Conservation (phyloP, 352 stramenopile genomes). For the Aphanomyces invadans region DNA sequence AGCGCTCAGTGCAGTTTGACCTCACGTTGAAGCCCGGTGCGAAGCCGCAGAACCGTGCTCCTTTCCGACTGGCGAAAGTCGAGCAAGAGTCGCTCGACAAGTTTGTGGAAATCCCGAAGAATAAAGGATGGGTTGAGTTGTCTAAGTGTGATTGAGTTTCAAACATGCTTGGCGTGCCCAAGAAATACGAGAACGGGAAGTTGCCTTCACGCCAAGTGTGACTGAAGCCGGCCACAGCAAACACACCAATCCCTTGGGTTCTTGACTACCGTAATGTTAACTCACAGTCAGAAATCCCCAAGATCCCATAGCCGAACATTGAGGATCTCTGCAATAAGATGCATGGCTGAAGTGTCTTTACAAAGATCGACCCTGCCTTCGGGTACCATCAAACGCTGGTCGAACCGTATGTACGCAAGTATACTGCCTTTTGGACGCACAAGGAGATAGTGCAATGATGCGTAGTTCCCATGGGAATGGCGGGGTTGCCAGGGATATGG, state of each 20-base stretch:
- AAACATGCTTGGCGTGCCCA: constrained; percentile 31
- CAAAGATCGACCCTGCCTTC: constrained; percentile 11
- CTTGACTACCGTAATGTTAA: constrained; percentile 28
- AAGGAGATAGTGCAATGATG: constrained; percentile 17
- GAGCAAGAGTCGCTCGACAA: constrained; percentile 14
- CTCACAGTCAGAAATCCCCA: constrained; percentile 20
- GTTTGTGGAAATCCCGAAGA: constrained; percentile 25
- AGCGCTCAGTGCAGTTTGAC: constrained; percentile 8
- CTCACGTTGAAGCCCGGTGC: constrained; percentile 6
- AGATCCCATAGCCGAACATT: constrained; percentile 26
- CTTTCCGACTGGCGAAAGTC: constrained; percentile 17
- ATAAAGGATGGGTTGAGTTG: constrained; percentile 27
- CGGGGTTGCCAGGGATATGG: constrained; percentile 7
- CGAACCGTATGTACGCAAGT: background rate
- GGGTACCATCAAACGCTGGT: constrained; percentile 26
- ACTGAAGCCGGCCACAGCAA: background rate
- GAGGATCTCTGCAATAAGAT: constrained; percentile 27
- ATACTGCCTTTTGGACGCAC: constrained; percentile 22
- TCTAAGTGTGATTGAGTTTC: constrained; percentile 25
- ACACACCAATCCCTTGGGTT: constrained; percentile 24
- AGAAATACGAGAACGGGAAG: constrained; percentile 22
- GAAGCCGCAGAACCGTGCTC: background rate
- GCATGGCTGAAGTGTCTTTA: constrained; percentile 14
- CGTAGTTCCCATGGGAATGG: constrained; percentile 18
- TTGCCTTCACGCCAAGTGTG: constrained; percentile 15